phyloP scores from a whole-genome alignment of 1,139 yeast species.

The Meyerozyma athensensis region DNA sequence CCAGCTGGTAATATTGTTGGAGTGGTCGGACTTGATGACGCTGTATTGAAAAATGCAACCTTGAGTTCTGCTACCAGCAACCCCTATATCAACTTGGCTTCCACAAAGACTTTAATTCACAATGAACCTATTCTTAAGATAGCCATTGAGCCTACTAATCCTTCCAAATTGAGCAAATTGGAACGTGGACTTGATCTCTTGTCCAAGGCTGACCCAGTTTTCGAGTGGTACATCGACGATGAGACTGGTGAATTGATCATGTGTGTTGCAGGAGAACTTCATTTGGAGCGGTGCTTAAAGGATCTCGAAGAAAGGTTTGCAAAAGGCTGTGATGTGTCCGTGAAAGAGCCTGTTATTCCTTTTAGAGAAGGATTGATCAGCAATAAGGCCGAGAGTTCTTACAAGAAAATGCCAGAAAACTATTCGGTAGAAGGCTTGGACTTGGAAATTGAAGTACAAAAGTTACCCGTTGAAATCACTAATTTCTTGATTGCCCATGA shows the following conservation, averaged over 20 bases:
- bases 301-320: slow-evolving; percentile 91
- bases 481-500: slow-evolving; percentile 49
- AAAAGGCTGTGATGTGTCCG: slow-evolving; percentile 71
- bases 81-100: slow-evolving; percentile 74
- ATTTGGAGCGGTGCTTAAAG: slow-evolving; percentile 83
- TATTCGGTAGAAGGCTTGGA: slow-evolving; percentile 42
- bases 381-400: slow-evolving; percentile 10
- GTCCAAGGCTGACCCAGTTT: slow-evolving; percentile 90
- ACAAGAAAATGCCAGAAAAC: slow-evolving; percentile 36
- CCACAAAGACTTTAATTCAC: slow-evolving; percentile 49
- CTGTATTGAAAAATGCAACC: slow-evolving; percentile 83
- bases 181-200: slow-evolving; percentile 75
- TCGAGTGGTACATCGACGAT: slow-evolving; percentile 78
- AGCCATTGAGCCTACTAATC: slow-evolving; percentile 90
- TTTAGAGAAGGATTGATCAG: slow-evolving; percentile 77
- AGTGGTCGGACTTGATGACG: slow-evolving; percentile 83
- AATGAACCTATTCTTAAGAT: slow-evolving; percentile 86
- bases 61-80: slow-evolving; percentile 45
- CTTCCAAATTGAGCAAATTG: slow-evolving; percentile 68
- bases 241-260: slow-evolving; percentile 84
- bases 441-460: slow-evolving; percentile 47
- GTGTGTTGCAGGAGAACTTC: slow-evolving; percentile 95
- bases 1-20: slow-evolving; percentile 97
- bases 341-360: slow-evolving; percentile 93
- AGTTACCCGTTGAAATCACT: slow-evolving; percentile 52